phyloP scores from a whole-genome alignment of 2,329 filamentous ascomycete species.

The Chalara sp. region DNA sequence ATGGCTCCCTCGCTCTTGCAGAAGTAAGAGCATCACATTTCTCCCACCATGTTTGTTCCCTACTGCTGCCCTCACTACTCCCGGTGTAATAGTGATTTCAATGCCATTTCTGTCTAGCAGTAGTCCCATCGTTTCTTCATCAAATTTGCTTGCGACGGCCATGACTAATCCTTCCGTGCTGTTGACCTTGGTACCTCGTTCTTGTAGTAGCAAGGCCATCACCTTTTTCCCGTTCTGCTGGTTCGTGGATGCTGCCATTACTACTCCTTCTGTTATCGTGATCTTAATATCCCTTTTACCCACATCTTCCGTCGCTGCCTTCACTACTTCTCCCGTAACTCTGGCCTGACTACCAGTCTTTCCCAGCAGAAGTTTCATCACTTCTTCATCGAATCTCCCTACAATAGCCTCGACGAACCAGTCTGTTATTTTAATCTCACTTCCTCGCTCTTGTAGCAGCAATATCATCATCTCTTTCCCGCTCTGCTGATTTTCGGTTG shows the following conservation, averaged over 20 bases:
- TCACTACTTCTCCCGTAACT: too few relatives aligned
- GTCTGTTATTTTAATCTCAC: conserved; percentile 1
- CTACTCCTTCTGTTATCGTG: not conserved
- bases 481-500: conserved; percentile 2
- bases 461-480: conserved; percentile 3
- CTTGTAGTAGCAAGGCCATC: not conserved
- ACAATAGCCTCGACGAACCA: not conserved
- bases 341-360: too few relatives aligned
- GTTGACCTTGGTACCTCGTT: not conserved
- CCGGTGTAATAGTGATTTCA: not conserved
- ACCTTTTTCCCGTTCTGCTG: not conserved
- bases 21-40: too few relatives aligned
- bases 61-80: not conserved
- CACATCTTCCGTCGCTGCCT: not conserved
- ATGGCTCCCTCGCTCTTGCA: too few relatives aligned
- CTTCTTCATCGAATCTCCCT: too few relatives aligned
- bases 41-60: not conserved
- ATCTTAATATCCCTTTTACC: not conserved
- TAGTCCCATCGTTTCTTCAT: not conserved
- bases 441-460: not conserved
- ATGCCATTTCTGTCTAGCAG: not conserved
- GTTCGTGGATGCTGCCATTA: not conserved
- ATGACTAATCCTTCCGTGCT: not conserved
- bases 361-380: too few relatives aligned
- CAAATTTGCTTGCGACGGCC: not conserved